Evolutionary conservation across 441 rosid genomes (phyloP), one percentile per base, ranked within the genome.

Genomic region (Erodium trifolium): DNA sequence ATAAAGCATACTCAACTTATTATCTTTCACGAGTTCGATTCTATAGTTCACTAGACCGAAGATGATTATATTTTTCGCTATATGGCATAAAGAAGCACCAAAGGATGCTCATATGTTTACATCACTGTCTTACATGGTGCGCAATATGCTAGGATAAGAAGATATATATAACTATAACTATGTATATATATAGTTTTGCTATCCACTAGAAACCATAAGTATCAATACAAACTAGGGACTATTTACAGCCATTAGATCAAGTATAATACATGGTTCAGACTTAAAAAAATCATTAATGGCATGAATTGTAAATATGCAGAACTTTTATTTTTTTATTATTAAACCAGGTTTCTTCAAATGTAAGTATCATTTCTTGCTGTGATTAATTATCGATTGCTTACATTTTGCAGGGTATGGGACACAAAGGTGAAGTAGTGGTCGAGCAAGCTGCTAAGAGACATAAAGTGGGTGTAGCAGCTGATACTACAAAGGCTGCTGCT

Each of bases 361-460:
- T 39, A 65, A 23, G 16, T 37, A 29, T 74, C 43, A 65, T 53
- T 41, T 23, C 72, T 65, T 77, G 63, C 66, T 39, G 17, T 66
- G 39, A 14, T 47, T 35, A 69, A 19, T 70, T 70, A 67, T 74
- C 66, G 59, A 66, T 70, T 57, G 73, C 73, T 45, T 65, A 68
- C 60, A 45, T 81, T 68, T 63, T 82, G 86, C 87, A 93, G 99
- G 85, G 88, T 80, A 69, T 83, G 45, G 95, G 83, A 72, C 86
- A 78, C 74, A 89, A 91, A 74, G 81, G 84, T 53, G 96, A 91
- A 65, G 78, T 76, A 72, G 72, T 55, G 47, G 75, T 81, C 35
- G 98, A 90, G 81, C 92, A 84, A 72, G 80, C 82, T 35, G 77
- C 85, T 29, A 95, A 89, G 88, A 85, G 86, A 71, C 83, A 66